Percentiles rank a stretch among this genome's conserved stretches.
Conservation (phyloP, 768 basidiomycete species). For the Leucocoprinus leucothites region DNA sequence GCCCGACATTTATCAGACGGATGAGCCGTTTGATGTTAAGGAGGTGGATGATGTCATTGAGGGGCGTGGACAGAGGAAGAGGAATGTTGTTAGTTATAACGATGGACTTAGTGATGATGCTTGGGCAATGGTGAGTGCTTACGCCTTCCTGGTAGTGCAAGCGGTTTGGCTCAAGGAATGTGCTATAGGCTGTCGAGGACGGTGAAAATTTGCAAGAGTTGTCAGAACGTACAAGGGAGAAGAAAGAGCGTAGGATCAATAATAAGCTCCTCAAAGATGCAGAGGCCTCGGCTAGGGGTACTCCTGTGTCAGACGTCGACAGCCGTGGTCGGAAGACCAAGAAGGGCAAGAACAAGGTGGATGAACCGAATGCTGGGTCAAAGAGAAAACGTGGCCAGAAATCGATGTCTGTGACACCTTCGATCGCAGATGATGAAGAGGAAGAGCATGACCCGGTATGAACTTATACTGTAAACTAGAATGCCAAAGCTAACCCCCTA, state of each 20-base stretch:
- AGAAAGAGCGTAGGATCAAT: conserved; percentile 58
- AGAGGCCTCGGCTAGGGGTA: conserved; percentile 60
- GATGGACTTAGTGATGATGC: conserved; percentile 94
- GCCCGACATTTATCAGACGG: conserved; percentile 86
- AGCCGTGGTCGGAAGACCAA: conserved; percentile 59
- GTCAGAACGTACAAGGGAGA: conserved; percentile 60
- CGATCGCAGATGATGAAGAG: conserved; percentile 75
- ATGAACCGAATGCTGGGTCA: conserved; percentile 48
- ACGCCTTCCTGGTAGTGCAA: background rate
- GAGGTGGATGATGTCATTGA: conserved; percentile 64
- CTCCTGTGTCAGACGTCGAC: conserved; percentile 62
- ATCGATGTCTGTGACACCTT: conserved; percentile 75
- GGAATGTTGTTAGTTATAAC: conserved; percentile 86
- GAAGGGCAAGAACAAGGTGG: conserved; percentile 62
- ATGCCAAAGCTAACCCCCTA: background rate
- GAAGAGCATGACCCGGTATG: conserved; percentile 68
- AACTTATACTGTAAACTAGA: conserved; percentile 12
- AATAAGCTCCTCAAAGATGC: conserved; percentile 58
- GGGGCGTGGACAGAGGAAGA: conserved; percentile 82
- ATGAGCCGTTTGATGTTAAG: conserved; percentile 70
- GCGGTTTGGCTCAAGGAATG: background rate
- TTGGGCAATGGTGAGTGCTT: conserved; percentile 70
- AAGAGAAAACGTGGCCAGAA: conserved; percentile 80
- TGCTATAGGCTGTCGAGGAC: conserved; percentile 65
- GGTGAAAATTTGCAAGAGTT: conserved; percentile 79